Evolutionary conservation across 164 flowering plant species (phyloP).

Genomic region (Tinospora cordifolia): DNA sequence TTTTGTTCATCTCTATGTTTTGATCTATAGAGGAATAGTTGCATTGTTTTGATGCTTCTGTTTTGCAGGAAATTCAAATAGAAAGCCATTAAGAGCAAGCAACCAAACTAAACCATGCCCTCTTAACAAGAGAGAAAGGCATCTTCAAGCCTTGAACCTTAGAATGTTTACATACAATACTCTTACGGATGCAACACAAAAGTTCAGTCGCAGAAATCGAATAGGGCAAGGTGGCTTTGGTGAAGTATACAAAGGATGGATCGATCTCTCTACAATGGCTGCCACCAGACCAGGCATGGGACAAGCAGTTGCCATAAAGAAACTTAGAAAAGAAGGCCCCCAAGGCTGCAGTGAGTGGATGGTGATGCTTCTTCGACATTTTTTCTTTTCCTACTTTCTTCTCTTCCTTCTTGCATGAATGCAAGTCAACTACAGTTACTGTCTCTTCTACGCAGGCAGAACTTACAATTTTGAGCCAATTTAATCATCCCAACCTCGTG

Average conservation of each 20-base stretch:
- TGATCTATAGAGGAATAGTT: not conserved
- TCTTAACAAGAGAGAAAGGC: not conserved
- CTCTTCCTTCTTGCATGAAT: no score
- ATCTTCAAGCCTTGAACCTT: not conserved
- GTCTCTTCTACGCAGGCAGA: constrained; percentile 23
- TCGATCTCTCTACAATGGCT: constrained; percentile 14
- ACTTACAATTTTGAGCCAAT: constrained; percentile 20
- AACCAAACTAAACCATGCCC: constrained; percentile 3
- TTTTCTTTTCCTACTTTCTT: no score
- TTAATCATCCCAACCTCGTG: constrained; percentile 30
- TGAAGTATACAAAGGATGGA: constrained; percentile 28
- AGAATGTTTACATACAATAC: constrained; percentile 10
- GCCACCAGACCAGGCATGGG: constrained; percentile 21
- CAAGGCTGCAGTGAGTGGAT: constrained; percentile 25
- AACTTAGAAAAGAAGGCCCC: constrained; percentile 17
- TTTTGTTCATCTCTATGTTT: not conserved
- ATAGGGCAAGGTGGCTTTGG: constrained; percentile 37
- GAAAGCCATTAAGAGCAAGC: not conserved
- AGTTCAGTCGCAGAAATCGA: constrained; percentile 18
- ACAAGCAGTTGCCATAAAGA: constrained; percentile 25
- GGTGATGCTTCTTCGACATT: constrained; percentile 11
- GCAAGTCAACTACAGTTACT: not conserved
- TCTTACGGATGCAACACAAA: constrained; percentile 23
- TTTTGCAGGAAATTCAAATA: no score
- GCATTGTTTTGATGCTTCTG: not conserved